phyloP scores from a whole-genome alignment of 371 early-diverging fungal genomes.

The Fennellomyces sp. region DNA sequence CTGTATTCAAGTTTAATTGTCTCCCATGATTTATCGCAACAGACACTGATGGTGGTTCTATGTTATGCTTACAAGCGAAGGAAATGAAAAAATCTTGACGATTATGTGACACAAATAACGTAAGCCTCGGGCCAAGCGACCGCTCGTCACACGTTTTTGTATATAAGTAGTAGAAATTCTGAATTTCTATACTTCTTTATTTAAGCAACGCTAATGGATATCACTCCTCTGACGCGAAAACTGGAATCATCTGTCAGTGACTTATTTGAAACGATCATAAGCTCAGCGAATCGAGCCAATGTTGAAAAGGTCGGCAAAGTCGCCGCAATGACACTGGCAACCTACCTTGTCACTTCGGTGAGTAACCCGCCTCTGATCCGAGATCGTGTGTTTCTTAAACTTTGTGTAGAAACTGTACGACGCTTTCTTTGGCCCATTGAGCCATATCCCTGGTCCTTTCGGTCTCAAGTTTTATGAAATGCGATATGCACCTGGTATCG shows the following conservation, averaged over 20 bases:
- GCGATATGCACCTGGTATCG: slow-evolving; percentile 11
- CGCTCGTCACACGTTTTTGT: too few species aligned
- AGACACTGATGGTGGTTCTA: too few species aligned
- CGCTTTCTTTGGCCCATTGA: slow-evolving; percentile 36
- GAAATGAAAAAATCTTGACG: too few species aligned
- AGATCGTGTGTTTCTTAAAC: not conserved
- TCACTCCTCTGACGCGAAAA: not conserved
- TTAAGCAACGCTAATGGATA: not conserved
- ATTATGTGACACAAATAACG: too few species aligned
- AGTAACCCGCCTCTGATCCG: not conserved
- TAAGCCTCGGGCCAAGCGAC: too few species aligned
- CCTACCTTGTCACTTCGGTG: not conserved
- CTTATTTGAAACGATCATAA: not conserved
- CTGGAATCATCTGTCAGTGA: too few species aligned
- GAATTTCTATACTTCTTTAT: not conserved
- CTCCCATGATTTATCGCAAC: too few species aligned
- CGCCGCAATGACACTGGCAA: not conserved
- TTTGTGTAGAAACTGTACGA: slow-evolving; percentile 30
- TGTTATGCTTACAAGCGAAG: too few species aligned
- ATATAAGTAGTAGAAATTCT: not conserved
- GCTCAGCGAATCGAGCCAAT: not conserved
- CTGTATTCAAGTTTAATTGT: too few species aligned
- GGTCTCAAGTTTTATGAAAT: slow-evolving; percentile 16
- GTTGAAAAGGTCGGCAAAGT: not conserved
- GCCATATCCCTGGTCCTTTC: slow-evolving; percentile 35